Evolutionary conservation across 1,284 basidiomycete species (phyloP), one percentile per base, ranked within the genome.

Genomic region (Sporisorium sorghi): DNA sequence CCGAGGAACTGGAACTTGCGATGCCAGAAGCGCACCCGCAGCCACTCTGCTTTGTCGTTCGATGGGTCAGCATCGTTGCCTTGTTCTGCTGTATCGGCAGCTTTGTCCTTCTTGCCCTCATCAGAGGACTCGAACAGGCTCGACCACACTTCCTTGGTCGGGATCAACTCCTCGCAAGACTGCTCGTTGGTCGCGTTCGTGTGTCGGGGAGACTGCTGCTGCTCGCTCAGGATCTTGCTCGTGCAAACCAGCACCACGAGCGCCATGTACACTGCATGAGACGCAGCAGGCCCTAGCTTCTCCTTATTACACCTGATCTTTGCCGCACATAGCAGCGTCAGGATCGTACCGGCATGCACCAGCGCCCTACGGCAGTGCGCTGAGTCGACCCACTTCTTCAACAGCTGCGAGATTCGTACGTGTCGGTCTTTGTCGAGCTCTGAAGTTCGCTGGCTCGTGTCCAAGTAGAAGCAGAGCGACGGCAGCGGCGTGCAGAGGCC

Each of bases 331-430:
- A 53, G 49, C n/a, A 73, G 48, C 8, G 64, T 60, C 49, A 73
- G 26, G n/a, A 73, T 68, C 37, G 70, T 68, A 17, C 70, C 50
- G 2, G 60, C 70, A 19, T 73, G 71, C 14, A 73, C 61, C 5
- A 73, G 61, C 21, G 61, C 61, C 35, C 71, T 50, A 17, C 71
- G 52, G 15, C 61, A 63, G 14, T 54, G 57, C n/a, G 65, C 9
- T 12, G 66, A 58, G 3, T 65, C 46, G 14, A 43, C 55, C 71
- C 71, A 73, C 9, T 46, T 59, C 10, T 33, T 12, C 35, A 73
- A 50, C 28, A 73, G 58, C 50, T 49, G 39, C 48, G 54, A 30
- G 40, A 65, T 48, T 23, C 49, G 55, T 12, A 14, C 17, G 14
- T 50, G 47, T 21, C 61, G 65, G 21, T 52, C 53, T 8, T 21